Evolutionary conservation across 805 yeast species (phyloP).

Genomic region (Wickerhamomyces ciferrii): DNA sequence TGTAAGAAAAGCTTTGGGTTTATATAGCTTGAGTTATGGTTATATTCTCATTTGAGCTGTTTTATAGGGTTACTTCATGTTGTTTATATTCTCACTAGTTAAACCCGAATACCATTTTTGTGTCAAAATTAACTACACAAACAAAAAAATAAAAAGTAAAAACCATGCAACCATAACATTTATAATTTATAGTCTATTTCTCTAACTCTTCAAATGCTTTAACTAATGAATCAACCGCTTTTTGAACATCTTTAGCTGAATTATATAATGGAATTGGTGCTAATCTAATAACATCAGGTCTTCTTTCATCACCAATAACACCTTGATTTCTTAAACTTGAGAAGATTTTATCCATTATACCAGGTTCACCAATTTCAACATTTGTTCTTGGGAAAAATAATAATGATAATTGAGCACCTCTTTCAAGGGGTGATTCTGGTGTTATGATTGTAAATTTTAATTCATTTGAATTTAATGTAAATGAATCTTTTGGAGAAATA

Average conservation of each 20-base stretch:
- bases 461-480: conserved; percentile 8
- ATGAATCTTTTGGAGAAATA: conserved; percentile 22
- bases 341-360: conserved; percentile 60
- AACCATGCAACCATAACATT: too few relatives aligned
- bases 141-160: too few relatives aligned
- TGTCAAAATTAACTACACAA: too few relatives aligned
- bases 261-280: conserved; percentile 87
- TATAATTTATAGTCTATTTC: neutral
- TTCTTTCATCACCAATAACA: conserved; percentile 80
- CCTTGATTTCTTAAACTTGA: conserved; percentile 45
- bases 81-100: too few relatives aligned
- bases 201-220: conserved; percentile 32
- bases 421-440: conserved; percentile 46
- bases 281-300: conserved; percentile 86
- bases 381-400: conserved; percentile 49
- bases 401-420: conserved; percentile 85
- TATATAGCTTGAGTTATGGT: too few relatives aligned
- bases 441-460: conserved; percentile 68
- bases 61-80: too few relatives aligned
- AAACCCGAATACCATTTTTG: too few relatives aligned
- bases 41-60: too few relatives aligned
- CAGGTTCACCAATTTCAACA: conserved; percentile 18
- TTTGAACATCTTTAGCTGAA: conserved; percentile 57
- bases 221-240: conserved; percentile 40
- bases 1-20: neutral